Conservation (phyloP, 1,139 yeast genomes). For the Saccharomyces uvarum region DNA sequence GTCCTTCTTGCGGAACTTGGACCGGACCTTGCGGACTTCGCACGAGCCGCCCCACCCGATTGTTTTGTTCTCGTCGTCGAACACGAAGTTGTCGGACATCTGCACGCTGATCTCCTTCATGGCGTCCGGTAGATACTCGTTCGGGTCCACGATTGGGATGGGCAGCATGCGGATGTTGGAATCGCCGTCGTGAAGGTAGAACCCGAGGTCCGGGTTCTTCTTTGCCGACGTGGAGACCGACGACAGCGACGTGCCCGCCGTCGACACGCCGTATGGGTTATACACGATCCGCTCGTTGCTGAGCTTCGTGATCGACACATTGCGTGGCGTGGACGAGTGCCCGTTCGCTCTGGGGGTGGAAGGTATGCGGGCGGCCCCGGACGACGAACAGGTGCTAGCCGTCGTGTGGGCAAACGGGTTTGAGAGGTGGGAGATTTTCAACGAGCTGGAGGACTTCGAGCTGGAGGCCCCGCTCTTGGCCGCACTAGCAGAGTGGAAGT, state of each 20-base stretch:
- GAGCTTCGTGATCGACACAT: not conserved
- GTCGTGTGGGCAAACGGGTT: not conserved
- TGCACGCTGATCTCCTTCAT: constrained; percentile 45
- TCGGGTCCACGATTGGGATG: constrained; percentile 64
- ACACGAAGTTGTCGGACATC: constrained; percentile 51
- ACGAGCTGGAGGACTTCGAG: not conserved
- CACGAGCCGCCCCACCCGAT: constrained; percentile 72
- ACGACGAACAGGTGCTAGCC: not conserved
- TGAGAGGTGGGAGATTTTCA: not conserved
- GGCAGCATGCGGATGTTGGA: constrained; percentile 42
- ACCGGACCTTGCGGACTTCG: constrained; percentile 49
- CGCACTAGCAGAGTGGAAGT: not conserved
- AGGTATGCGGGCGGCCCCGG: not conserved
- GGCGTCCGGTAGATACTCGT: constrained; percentile 51
- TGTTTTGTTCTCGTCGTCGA: constrained; percentile 37
- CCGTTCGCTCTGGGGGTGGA: not conserved
- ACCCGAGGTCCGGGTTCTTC: constrained; percentile 17
- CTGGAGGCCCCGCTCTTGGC: not conserved
- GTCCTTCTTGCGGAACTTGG: constrained; percentile 33
- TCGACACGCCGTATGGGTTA: constrained; percentile 28
- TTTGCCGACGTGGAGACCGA: constrained; percentile 6
- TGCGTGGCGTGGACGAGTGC: constrained; percentile 5
- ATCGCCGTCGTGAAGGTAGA: constrained; percentile 32
- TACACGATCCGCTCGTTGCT: constrained; percentile 20
- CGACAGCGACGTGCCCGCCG: not conserved